Base-by-base conservation (phyloP, 1,139 yeast genomes). In the Lodderomyces jiufengensis region DNA sequence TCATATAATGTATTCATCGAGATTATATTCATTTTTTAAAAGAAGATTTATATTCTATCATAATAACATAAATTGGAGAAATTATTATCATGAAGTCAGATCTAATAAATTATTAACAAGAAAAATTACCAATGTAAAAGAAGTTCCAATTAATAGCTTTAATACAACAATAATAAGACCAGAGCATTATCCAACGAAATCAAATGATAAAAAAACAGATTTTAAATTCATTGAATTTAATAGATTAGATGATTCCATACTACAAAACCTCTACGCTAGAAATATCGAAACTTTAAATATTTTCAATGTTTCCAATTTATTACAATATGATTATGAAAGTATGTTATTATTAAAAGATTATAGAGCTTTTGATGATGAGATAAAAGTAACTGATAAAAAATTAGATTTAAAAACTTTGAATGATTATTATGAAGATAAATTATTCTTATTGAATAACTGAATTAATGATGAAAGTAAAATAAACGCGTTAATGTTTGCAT, bases 111-210 rank as follows among this genome's bases (percentile, higher is more conserved):
- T 47, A 26, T 38, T 36, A 22, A 38, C 51, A n/a, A 41, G 66
- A 32, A 30, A 28, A 3, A 42, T 55, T 22, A 40, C 41, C 4
- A 46, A 51, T 33, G 28, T 15, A 2, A 39, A 48, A 12, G 68
- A 62, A 40, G 47, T 46, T 1, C 59, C 61, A 3, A 58, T 62
- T 6, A 44, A 49, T 20, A 46, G 49, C 18, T 62, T 62, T 43
- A 55, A 52, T 31, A 49, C 48, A 20, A 57, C 66, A 1, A 46
- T 59, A 25, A 54, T 62, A 10, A 46, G 64, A 28, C 66, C 66
- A 5, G 59, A 59, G 31, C 65, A 62, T 43, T 62, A 59, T 38
- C 65, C 66, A 3, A 55, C 53, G 9, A 38, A 37, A 13, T 30
- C 36, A 7, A 32, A 36, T 14, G 29, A 14, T 9, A 32, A 28